phyloP scores from a whole-genome alignment of 2,329 filamentous ascomycete genomes.

The Eurotiales sp. region DNA sequence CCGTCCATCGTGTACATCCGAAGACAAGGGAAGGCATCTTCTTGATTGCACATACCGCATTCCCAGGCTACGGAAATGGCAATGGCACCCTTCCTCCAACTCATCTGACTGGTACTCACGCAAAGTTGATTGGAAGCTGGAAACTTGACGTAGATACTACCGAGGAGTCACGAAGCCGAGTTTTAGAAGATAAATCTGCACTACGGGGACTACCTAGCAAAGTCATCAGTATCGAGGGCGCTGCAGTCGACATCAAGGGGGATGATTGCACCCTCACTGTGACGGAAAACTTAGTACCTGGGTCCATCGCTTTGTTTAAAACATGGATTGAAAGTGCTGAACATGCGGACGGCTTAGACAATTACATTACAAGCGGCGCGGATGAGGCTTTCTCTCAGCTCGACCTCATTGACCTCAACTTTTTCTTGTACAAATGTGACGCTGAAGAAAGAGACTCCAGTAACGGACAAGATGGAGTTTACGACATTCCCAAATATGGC shows the following conservation, averaged over 20 bases:
- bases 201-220: slow-evolving; percentile 81
- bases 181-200: slow-evolving; percentile 64
- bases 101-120: slow-evolving; percentile 76
- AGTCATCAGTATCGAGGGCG: slow-evolving; percentile 68
- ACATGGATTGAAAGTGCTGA: slow-evolving; percentile 91
- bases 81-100: slow-evolving; percentile 78
- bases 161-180: slow-evolving; percentile 62
- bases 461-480: slow-evolving; percentile 77
- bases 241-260: slow-evolving; percentile 67
- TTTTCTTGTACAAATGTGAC: slow-evolving; percentile 85
- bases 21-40: slow-evolving; percentile 91
- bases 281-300: slow-evolving; percentile 80
- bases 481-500: slow-evolving; percentile 78
- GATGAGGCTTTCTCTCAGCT: slow-evolving; percentile 72
- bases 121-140: slow-evolving; percentile 85
- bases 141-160: slow-evolving; percentile 82
- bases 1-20: slow-evolving; percentile 90
- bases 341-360: slow-evolving; percentile 77
- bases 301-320: slow-evolving; percentile 91
- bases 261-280: slow-evolving; percentile 77
- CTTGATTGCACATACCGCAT: slow-evolving; percentile 92
- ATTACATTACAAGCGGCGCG: slow-evolving; percentile 77
- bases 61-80: slow-evolving; percentile 81
- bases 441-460: slow-evolving; percentile 81
- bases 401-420: slow-evolving; percentile 80